These are phyloP conservation scores for Globisporangium barbulae DNA, from an alignment of 352 stramenopile species.

Conservation along the genomic window DNA sequence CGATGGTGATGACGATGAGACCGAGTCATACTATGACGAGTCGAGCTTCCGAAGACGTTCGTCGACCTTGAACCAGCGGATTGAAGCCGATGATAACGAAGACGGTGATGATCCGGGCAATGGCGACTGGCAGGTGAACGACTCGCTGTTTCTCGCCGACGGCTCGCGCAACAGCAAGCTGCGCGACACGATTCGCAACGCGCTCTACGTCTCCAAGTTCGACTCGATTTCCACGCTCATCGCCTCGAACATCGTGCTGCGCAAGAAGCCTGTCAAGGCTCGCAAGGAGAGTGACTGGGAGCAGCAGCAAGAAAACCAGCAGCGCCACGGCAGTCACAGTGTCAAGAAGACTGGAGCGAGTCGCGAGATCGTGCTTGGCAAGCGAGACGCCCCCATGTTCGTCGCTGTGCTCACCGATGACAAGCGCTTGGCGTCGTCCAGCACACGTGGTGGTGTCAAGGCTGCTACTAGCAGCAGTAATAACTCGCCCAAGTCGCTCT, in stretches of 20 bases:
- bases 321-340: slow-evolving; percentile 10
- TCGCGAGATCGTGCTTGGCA: slow-evolving; percentile 63
- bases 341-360: slow-evolving; percentile 13
- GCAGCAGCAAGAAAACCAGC: background rate
- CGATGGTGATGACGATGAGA: slow-evolving; percentile 15
- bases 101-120: slow-evolving; percentile 20
- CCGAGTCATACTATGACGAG: background rate
- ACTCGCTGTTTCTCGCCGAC: slow-evolving; percentile 85
- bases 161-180: slow-evolving; percentile 84
- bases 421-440: slow-evolving; percentile 7
- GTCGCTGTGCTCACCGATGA: slow-evolving; percentile 48
- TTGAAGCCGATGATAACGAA: slow-evolving; percentile 20
- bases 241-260: slow-evolving; percentile 68
- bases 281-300: background rate
- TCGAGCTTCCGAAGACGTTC: slow-evolving; percentile 10
- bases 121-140: slow-evolving; percentile 68
- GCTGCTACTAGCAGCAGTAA: background rate
- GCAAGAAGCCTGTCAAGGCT: slow-evolving; percentile 39
- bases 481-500: slow-evolving; percentile 13
- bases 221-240: slow-evolving; percentile 89
- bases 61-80: slow-evolving; percentile 11
- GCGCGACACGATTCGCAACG: slow-evolving; percentile 74
- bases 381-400: slow-evolving; percentile 54
- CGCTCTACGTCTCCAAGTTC: slow-evolving; percentile 86
- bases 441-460: background rate